Evolutionary conservation across 805 yeast species (phyloP), one percentile per base, ranked within the genome.

Genomic region (Cyberlindnera japonica): DNA sequence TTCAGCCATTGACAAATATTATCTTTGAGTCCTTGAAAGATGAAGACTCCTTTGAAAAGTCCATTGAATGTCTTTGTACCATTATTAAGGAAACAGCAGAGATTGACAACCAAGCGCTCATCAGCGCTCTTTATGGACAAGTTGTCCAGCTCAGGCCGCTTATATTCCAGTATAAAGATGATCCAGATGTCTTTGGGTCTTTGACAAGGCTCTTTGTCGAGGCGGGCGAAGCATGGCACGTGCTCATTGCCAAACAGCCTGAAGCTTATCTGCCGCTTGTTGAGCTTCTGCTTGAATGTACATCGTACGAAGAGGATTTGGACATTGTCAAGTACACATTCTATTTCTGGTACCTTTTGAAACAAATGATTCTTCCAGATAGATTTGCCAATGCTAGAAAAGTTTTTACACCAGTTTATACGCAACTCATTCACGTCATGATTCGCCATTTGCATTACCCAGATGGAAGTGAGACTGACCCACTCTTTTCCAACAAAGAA

Each of bases 171-270:
- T 64, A 51, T 20, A 53, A 55, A 29, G 72, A 68, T 36, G 64
- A 59, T 39, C 48, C 59, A 2, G 93, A 83, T 25, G 70, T 73
- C 27, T 74, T 84, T 54, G 81, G 81, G 41, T 79, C 84, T 12
- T 65, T 85, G 38, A 77, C 95, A 0, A 72, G 93, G 54, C 60
- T 93, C 31, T 86, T 84, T 59, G 85, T 89, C 6, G 95, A 89
- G 52, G 95, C 97, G 2, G 96, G 95, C 41, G 97, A 89, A 63
- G 75, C 95, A 2, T 93, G 99, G 99, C 93, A 88, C 62, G 84
- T 85, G 24, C 68, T 85, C 24, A 79, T 93, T 37, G 88, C 91
- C 6, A 78, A 78, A 51, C 67, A 74, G 38, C 93, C 97, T 0
- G 63, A 63, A 33, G 73, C 74, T 33, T 90, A 85, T 64, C 73